Percentiles rank a stretch among this genome's conserved stretches.
These are phyloP conservation scores for Schwanniomyces occidentalis DNA, from an alignment of 805 yeast genomes.

Conservation along the genomic window DNA sequence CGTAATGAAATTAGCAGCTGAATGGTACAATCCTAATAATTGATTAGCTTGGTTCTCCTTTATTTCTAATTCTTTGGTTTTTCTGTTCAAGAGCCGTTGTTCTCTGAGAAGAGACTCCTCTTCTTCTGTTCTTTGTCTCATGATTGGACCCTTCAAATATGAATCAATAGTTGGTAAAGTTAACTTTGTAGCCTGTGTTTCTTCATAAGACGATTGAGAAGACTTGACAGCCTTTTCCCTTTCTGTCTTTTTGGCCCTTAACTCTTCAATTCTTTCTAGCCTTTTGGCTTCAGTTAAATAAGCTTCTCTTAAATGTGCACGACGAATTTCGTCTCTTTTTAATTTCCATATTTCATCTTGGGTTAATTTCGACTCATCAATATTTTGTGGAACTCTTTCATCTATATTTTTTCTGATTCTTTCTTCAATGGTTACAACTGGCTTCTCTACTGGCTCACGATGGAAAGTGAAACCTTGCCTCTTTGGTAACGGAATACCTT, in stretches of 20 bases:
- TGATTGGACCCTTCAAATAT: constrained; percentile 64
- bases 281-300: constrained; percentile 54
- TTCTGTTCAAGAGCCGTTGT: constrained; percentile 70
- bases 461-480: constrained; percentile 46
- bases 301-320: constrained; percentile 67
- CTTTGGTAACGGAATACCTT: constrained; percentile 65
- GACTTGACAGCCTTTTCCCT: constrained; percentile 24
- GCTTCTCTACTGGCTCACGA: constrained; percentile 54
- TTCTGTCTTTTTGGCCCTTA: constrained; percentile 25
- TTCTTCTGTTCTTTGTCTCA: constrained; percentile 71
- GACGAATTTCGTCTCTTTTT: constrained; percentile 64
- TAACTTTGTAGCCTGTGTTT: constrained; percentile 55
- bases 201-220: constrained; percentile 35
- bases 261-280: constrained; percentile 38
- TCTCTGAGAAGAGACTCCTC: constrained; percentile 57
- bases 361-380: constrained; percentile 30
- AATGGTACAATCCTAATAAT: constrained; percentile 71
- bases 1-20: constrained; percentile 66
- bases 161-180: constrained; percentile 81
- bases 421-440: constrained; percentile 58
- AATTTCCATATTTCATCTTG: constrained; percentile 46
- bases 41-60: constrained; percentile 55
- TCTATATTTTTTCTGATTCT: constrained; percentile 59
- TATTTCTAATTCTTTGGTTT: constrained; percentile 49
- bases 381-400: constrained; percentile 32